Base-by-base conservation (phyloP, 768 basidiomycete species). In the Hydnomerulius pinastri region DNA sequence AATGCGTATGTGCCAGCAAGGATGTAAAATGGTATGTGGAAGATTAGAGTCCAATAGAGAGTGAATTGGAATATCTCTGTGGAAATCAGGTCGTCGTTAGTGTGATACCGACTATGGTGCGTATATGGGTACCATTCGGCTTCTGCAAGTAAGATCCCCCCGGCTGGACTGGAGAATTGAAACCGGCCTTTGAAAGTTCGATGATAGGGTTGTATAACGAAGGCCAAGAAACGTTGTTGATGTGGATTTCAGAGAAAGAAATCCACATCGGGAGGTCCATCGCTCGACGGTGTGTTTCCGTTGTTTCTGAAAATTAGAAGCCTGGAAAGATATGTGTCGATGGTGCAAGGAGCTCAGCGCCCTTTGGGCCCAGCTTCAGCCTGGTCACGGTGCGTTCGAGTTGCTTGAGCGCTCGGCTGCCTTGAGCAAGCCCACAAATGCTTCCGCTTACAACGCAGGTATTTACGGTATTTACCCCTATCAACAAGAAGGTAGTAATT, bases 31-130 rank as follows among this genome's bases (percentile, higher is more conserved):
- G 77, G 76, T n/a, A 64, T 63, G 58, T 77, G 71, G 55, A 77
- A 73, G 23, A 77, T 63, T n/a, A 77, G 48, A 1, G 73, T 74
- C 76, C 76, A 77, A 55, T 76, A 77, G 10, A 78, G 65, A 9
- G 75, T 77, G 62, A 77, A 77, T 11, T 55, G 64, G 57, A 76
- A 77, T 38, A 78, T 54, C 37, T 74, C 76, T 77, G 24, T 12
- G 21, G 2, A 23, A 15, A 35, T 27, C 17, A 17, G 4, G 23
- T 3, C n/a, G 21, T 9, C 10, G 33, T 29, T 29, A 30, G 15
- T 17, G 21, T 6, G 39, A 29, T 11, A 33, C 28, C 18, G 7
- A 6, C 18, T 9, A 24, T 10, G 23, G 4, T 28, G 21, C 4
- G 21, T 18, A 50, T 29, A 27, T 17, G 52, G 62, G 13, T 29